Base-by-base conservation (phyloP, 345 rosid species). In the Gynandropsis gynandra region DNA sequence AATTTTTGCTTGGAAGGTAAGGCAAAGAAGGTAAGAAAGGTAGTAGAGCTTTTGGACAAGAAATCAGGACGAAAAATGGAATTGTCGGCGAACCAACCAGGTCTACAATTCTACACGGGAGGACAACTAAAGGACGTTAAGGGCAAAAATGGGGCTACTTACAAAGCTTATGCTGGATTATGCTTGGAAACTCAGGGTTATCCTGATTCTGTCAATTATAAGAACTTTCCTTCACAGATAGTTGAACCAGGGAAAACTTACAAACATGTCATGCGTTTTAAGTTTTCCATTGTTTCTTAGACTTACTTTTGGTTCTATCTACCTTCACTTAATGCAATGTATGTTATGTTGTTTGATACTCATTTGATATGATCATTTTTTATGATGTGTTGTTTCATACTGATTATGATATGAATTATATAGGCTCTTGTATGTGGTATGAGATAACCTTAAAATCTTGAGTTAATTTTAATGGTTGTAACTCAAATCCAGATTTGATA, bases 151-250 rank as follows among this genome's bases (percentile, higher is more conserved):
- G 96, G 95, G 16, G 59, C 70, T 15, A 63, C 64, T 17, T 85
- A 92, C 58, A 41, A 75, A 63, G 61, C 81, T 42, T 68, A 67
- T 9, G 84, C 79, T 0, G 98, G 80, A 0, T 54, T 87, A 42
- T 92, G 98, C 51, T 50, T 85, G 69, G 98, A 87, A 74, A 92
- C 98, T 37, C 96, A 87, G 66, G 74, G 72, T 17, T 92, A 61
- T 59, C 98, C 95, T 6, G 76, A 92, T n/a, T 62, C 93, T 0
- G 76, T 92, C 8, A 81, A 87, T 52, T 66, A 76, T 27, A 89
- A 86, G 0, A 78, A 82, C 11, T 87, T 92, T 44, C 97, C 98
- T 50, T 77, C 96, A 0, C 68, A 68, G 42, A 74, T 85, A 47
- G 65, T 92, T 37, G 36, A 68, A 17, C 80, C 88, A 1, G 84